phyloP scores from a whole-genome alignment of 2,329 filamentous ascomycete genomes.

The Ilyonectria robusta region DNA sequence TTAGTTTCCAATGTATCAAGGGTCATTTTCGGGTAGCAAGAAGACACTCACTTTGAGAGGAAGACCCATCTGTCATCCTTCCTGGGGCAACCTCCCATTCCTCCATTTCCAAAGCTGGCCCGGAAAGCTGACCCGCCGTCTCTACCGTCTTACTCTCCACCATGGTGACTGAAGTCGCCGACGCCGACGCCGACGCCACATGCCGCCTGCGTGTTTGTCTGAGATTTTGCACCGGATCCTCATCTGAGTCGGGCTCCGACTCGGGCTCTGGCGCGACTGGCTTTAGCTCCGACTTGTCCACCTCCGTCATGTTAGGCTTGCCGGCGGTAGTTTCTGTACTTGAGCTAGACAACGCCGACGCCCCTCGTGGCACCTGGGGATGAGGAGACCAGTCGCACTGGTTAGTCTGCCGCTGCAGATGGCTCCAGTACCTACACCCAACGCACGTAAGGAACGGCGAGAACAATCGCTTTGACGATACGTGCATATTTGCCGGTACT shows the following conservation, averaged over 20 bases:
- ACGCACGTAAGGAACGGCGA: constrained; percentile 46
- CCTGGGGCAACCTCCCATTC: constrained; percentile 63
- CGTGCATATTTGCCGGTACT: constrained; percentile 40
- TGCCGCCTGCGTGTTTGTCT: constrained; percentile 8
- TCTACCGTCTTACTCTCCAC: background rate
- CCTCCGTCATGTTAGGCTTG: constrained; percentile 23
- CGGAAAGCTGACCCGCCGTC: background rate
- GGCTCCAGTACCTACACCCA: constrained; percentile 49
- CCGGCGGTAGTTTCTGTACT: background rate
- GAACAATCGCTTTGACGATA: constrained; percentile 38
- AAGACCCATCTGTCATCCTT: constrained; percentile 50
- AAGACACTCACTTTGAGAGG: constrained; percentile 54
- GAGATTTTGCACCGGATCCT: background rate
- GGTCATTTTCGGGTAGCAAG: background rate
- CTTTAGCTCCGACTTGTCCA: background rate
- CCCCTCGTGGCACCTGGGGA: background rate
- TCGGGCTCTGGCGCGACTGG: background rate
- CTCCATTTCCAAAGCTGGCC: constrained; percentile 53
- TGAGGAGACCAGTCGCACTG: constrained; percentile 45
- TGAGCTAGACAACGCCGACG: constrained; percentile 13
- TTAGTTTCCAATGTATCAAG: background rate
- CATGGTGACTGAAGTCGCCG: background rate
- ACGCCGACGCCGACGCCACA: too few relatives aligned
- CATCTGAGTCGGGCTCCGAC: constrained; percentile 2
- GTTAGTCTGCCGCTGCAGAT: constrained; percentile 43